phyloP scores from a whole-genome alignment of 768 basidiomycete genomes.

The Calocybe gangraenosa region DNA sequence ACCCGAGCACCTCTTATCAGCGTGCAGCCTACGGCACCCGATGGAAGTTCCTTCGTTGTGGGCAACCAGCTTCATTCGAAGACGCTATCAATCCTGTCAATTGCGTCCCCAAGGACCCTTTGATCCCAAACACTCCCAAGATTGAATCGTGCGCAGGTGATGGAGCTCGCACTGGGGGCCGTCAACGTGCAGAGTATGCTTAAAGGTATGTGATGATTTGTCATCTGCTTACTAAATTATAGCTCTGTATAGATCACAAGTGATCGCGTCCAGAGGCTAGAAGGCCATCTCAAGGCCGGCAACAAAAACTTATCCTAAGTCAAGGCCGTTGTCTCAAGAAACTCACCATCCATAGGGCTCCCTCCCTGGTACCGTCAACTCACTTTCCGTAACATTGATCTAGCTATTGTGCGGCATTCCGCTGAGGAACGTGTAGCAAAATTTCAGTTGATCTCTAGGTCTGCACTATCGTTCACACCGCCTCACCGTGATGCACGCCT shows the following conservation, averaged over 20 bases:
- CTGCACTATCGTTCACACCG: not conserved
- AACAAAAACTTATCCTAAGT: constrained; percentile 67
- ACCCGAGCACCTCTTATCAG: constrained; percentile 29
- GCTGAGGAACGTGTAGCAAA: constrained; percentile 48
- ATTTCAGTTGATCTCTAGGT: constrained; percentile 34
- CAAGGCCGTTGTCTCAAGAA: constrained; percentile 33
- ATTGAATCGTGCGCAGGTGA: constrained; percentile 17
- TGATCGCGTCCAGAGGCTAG: constrained; percentile 75
- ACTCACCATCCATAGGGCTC: constrained; percentile 48
- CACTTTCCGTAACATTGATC: constrained; percentile 81
- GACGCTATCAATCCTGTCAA: not conserved
- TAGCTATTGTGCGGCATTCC: constrained; percentile 60
- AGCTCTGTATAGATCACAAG: constrained; percentile 68
- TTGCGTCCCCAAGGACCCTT: no score
- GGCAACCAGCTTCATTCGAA: not conserved
- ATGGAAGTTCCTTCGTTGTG: no score
- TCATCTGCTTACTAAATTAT: no score
- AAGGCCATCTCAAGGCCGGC: constrained; percentile 62
- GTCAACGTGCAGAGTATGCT: constrained; percentile 51
- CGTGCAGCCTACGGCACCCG: no score
- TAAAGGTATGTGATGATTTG: constrained; percentile 43
- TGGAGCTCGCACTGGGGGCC: constrained; percentile 33
- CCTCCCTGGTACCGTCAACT: constrained; percentile 82
- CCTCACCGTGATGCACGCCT: constrained; percentile 38
- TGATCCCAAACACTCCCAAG: not conserved